phyloP scores from a whole-genome alignment of 768 basidiomycete genomes.

The Paxillus rubicundulus region DNA sequence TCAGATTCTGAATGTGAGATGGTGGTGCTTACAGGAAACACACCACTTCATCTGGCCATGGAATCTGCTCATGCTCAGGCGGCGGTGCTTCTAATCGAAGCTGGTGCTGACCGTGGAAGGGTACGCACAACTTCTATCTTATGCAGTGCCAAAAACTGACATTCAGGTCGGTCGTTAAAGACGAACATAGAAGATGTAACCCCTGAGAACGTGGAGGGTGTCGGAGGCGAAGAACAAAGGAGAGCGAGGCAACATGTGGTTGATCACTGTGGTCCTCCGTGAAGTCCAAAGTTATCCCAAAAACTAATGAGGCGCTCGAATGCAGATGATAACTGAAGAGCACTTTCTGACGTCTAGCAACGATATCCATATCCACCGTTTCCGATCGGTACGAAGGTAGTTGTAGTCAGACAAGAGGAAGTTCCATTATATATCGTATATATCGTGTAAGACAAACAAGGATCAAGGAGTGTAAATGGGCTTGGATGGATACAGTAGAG shows the following conservation, averaged over 20 bases:
- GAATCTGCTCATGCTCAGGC: slow-evolving; percentile 93
- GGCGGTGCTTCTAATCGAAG: slow-evolving; percentile 88
- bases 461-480: neutral
- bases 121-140: slow-evolving; percentile 45
- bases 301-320: neutral
- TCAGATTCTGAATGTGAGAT: neutral
- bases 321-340: neutral
- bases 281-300: neutral
- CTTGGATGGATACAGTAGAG: neutral
- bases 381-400: too few relatives aligned
- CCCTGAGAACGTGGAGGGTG: slow-evolving; percentile 88
- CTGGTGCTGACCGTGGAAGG: slow-evolving; percentile 87
- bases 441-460: neutral
- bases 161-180: slow-evolving; percentile 37
- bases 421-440: neutral
- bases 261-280: slow-evolving; percentile 57
- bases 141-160: neutral
- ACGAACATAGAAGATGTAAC: slow-evolving; percentile 79
- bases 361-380: too few relatives aligned
- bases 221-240: slow-evolving; percentile 85
- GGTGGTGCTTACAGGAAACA: slow-evolving; percentile 64
- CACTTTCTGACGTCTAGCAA: neutral
- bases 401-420: neutral
- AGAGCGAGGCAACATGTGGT: slow-evolving; percentile 74
- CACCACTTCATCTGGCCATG: slow-evolving; percentile 95